Conservation (phyloP, 805 yeast genomes). For the Scheffersomyces stipitis region DNA sequence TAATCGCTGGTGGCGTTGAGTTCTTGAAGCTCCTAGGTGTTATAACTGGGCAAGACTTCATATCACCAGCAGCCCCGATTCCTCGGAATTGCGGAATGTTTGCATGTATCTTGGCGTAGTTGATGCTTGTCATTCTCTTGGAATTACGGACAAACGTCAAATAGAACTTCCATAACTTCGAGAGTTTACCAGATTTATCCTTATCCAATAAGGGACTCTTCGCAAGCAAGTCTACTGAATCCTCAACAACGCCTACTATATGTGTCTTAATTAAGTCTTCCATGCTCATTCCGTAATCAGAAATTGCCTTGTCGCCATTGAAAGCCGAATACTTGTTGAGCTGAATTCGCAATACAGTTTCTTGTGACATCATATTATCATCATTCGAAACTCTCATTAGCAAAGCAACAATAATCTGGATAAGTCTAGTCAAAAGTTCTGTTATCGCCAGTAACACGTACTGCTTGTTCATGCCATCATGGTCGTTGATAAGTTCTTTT, state of each 20-base stretch:
- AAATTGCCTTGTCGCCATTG: not conserved
- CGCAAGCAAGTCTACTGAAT: slow-evolving; percentile 8
- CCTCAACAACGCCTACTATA: slow-evolving; percentile 12
- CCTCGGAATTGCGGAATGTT: slow-evolving; percentile 26
- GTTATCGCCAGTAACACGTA: slow-evolving; percentile 25
- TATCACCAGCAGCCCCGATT: slow-evolving; percentile 9
- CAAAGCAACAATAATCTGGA: slow-evolving; percentile 34
- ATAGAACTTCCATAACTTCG: slow-evolving; percentile 42
- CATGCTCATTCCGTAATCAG: slow-evolving; percentile 4
- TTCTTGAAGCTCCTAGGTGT: not conserved
- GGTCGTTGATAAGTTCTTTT: slow-evolving; percentile 2
- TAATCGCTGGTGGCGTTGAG: not conserved
- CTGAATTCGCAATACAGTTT: slow-evolving; percentile 2
- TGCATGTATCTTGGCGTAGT: slow-evolving; percentile 34
- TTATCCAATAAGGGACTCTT: slow-evolving; percentile 12
- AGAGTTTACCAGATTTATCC: slow-evolving; percentile 15
- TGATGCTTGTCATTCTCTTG: slow-evolving; percentile 23
- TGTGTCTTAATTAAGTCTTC: slow-evolving; percentile 9
- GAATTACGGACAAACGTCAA: slow-evolving; percentile 34
- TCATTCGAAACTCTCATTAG: slow-evolving; percentile 23
- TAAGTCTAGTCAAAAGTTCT: slow-evolving; percentile 28
- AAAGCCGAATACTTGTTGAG: not conserved
- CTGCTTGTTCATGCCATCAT: slow-evolving; percentile 7
- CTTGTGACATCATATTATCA: slow-evolving; percentile 7
- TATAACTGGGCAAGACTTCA: slow-evolving; percentile 17